Conservation (phyloP, 495 filamentous ascomycete species). For the Antarctomyces pellizariae region DNA sequence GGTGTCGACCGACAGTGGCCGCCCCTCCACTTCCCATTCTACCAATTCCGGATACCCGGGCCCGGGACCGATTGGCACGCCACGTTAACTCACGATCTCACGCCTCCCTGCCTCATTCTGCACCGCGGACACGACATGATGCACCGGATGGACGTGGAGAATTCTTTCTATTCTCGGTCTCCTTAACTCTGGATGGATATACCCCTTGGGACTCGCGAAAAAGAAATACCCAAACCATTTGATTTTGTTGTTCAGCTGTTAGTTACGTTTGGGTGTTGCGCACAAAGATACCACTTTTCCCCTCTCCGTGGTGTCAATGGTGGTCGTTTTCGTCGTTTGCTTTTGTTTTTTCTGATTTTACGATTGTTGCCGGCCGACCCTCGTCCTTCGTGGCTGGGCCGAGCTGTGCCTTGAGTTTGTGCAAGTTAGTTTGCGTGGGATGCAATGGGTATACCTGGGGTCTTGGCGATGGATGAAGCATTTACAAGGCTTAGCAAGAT, state of each 20-base stretch:
- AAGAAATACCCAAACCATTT: slow-evolving; percentile 18
- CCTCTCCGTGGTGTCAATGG: too few species aligned
- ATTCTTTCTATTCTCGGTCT: slow-evolving; percentile 17
- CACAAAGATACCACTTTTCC: too few species aligned
- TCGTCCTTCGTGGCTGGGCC: too few species aligned
- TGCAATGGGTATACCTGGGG: too few species aligned
- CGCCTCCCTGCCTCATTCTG: slow-evolving; percentile 11
- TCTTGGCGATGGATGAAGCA: too few species aligned
- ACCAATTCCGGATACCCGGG: slow-evolving; percentile 79
- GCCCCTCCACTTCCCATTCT: slow-evolving; percentile 83
- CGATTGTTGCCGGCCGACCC: too few species aligned
- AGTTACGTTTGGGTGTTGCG: too few species aligned
- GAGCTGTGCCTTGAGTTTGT: too few species aligned
- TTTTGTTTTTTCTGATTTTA: too few species aligned
- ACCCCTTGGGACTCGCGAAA: slow-evolving; percentile 20
- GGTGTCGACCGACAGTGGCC: slow-evolving; percentile 71
- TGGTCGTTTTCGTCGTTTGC: too few species aligned
- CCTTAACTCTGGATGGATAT: slow-evolving; percentile 35
- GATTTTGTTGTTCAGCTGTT: not conserved
- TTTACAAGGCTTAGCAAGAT: too few species aligned
- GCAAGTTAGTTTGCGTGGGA: too few species aligned
- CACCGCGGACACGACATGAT: slow-evolving; percentile 5
- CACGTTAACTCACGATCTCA: slow-evolving; percentile 50
- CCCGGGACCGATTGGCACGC: slow-evolving; percentile 69
- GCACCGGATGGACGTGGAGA: slow-evolving; percentile 18